Evolutionary conservation across 2,329 filamentous ascomycete species (phyloP).

Genomic region (Pestalotiopsis sp.): DNA sequence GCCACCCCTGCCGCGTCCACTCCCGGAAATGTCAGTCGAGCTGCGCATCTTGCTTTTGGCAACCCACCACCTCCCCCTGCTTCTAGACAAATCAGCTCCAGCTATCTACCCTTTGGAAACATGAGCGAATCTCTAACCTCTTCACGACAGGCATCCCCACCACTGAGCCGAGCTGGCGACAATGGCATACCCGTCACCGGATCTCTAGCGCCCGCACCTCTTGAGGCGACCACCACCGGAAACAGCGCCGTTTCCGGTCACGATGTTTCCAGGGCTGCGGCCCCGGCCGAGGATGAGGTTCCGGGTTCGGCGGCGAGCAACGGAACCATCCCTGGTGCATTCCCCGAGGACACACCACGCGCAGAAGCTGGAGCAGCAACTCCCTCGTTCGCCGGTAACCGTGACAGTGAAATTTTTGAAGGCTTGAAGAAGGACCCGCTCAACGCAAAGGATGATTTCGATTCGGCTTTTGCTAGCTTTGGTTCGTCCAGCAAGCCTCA

Average conservation of each 20-base stretch:
- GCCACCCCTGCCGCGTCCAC: slow-evolving; percentile 61
- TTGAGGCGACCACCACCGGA: slow-evolving; percentile 40
- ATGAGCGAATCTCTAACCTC: slow-evolving; percentile 72
- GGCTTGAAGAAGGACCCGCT: slow-evolving; percentile 51
- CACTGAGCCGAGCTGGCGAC: slow-evolving; percentile 63
- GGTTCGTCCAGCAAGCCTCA: slow-evolving; percentile 52
- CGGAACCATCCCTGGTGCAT: slow-evolving; percentile 52
- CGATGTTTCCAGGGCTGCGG: slow-evolving; percentile 32
- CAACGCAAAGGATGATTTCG: slow-evolving; percentile 79
- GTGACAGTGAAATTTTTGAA: slow-evolving; percentile 53
- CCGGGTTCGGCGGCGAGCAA: slow-evolving; percentile 29
- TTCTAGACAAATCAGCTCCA: slow-evolving; percentile 77
- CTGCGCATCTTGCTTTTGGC: slow-evolving; percentile 53
- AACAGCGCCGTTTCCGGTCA: slow-evolving; percentile 37
- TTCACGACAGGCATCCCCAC: slow-evolving; percentile 77
- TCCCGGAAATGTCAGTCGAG: slow-evolving; percentile 62
- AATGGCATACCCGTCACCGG: slow-evolving; percentile 28
- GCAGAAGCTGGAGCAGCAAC: slow-evolving; percentile 21
- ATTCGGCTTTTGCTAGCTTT: slow-evolving; percentile 82
- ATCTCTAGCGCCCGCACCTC: slow-evolving; percentile 35
- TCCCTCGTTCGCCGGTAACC: slow-evolving; percentile 29
- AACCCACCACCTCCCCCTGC: slow-evolving; percentile 70
- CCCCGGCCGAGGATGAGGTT: slow-evolving; percentile 27
- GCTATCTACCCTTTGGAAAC: slow-evolving; percentile 71
- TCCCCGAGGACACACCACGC: slow-evolving; percentile 47